Percentiles rank a stretch among this genome's conserved stretches.
Conservation (phyloP, 2,329 filamentous ascomycete species). For the Xylariaceae sp. region DNA sequence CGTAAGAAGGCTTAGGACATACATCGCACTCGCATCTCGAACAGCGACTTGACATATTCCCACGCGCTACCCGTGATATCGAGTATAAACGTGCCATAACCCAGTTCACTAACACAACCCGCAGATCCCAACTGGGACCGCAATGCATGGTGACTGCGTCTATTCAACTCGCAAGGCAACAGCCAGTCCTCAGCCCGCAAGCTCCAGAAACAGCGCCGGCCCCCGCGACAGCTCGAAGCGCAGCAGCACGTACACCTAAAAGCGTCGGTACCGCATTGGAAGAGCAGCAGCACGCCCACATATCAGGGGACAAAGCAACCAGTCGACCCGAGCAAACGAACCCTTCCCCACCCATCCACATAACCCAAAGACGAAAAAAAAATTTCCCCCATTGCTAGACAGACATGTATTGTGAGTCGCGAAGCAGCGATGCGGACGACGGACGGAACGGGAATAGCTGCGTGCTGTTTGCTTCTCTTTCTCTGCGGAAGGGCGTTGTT, state of each 20-base stretch:
- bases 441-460: too few species aligned
- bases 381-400: neutral
- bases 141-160: slow-evolving; percentile 69
- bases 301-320: neutral
- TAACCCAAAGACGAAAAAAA: neutral
- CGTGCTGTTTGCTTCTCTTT: too few species aligned
- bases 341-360: too few species aligned
- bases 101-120: slow-evolving; percentile 2
- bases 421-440: too few species aligned
- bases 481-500: too few species aligned
- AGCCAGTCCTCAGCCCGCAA: slow-evolving; percentile 34
- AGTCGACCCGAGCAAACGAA: neutral
- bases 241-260: slow-evolving; percentile 29
- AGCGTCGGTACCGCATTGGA: slow-evolving; percentile 6
- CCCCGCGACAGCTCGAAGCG: slow-evolving; percentile 26
- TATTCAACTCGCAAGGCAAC: slow-evolving; percentile 34
- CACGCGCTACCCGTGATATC: neutral
- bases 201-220: slow-evolving; percentile 41
- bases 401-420: too few species aligned
- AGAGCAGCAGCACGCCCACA: neutral
- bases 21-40: too few species aligned
- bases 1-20: too few species aligned
- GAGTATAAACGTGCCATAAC: neutral
- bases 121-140: slow-evolving; percentile 85
- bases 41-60: neutral